phyloP scores from a whole-genome alignment of 2,329 filamentous ascomycete genomes.

The Botrytis tulipae region DNA sequence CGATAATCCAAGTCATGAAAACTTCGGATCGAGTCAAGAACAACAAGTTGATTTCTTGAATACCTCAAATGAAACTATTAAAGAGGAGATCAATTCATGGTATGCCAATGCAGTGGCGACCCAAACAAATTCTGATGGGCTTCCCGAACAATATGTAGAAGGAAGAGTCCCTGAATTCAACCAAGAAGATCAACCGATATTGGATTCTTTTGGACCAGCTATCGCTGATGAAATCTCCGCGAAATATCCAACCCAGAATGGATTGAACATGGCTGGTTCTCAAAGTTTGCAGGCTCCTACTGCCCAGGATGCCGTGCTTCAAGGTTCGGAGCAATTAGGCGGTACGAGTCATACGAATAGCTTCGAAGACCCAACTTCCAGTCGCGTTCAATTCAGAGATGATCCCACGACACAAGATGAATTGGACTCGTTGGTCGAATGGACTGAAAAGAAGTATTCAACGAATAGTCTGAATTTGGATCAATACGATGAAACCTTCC shows the following conservation, averaged over 20 bases:
- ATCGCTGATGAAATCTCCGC: not conserved
- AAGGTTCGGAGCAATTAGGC: too few species aligned
- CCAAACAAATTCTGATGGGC: not conserved
- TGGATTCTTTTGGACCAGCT: not conserved
- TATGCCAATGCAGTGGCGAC: not conserved
- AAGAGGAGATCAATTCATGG: not conserved
- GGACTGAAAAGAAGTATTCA: not conserved
- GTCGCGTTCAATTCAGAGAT: too few species aligned
- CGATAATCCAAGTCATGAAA: not conserved
- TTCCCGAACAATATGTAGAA: not conserved
- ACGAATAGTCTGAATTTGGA: not conserved
- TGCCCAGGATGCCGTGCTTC: not conserved
- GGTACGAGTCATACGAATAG: fast-evolving
- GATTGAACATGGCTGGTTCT: too few species aligned
- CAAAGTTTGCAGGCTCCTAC: not conserved
- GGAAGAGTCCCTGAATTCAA: not conserved
- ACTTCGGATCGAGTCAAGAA: not conserved
- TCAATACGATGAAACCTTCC: not conserved
- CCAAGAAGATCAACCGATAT: not conserved
- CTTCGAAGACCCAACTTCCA: not conserved
- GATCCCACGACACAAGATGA: not conserved
- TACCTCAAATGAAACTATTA: not conserved
- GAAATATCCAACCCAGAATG: not conserved
- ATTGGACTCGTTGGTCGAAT: not conserved
- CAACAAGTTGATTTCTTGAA: not conserved